phyloP scores from a whole-genome alignment of 1,139 yeast species.

The Spencermartinsiella ligniputridi region DNA sequence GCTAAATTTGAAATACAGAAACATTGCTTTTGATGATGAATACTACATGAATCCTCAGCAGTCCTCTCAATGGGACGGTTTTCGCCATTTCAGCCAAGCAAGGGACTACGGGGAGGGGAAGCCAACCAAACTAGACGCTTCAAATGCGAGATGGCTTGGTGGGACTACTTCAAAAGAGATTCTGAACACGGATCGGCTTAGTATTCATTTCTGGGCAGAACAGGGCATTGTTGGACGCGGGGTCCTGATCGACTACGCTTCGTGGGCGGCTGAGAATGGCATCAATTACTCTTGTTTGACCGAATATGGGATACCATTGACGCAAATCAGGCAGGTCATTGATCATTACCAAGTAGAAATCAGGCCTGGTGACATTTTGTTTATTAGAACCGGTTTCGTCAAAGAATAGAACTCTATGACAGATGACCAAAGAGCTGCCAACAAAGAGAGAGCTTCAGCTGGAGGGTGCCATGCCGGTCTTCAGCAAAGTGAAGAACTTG shows the following conservation, averaged over 20 bases:
- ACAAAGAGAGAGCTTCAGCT: not conserved
- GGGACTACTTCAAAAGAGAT: constrained; percentile 7
- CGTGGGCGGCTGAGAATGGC: constrained; percentile 18
- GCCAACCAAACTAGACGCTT: constrained; percentile 1
- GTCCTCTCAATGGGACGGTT: constrained; percentile 30
- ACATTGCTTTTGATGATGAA: constrained; percentile 23
- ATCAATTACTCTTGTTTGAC: constrained; percentile 9
- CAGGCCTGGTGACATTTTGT: constrained; percentile 28
- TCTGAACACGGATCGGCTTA: not conserved
- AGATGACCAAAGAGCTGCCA: constrained; percentile 5
- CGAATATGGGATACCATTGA: constrained; percentile 17
- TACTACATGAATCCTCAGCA: constrained; percentile 27
- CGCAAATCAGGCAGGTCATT: constrained; percentile 19
- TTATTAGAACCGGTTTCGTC: constrained; percentile 27
- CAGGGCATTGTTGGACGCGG: constrained; percentile 27
- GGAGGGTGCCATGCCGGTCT: constrained; percentile 8
- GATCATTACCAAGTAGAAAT: constrained; percentile 20
- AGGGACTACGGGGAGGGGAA: constrained; percentile 1
- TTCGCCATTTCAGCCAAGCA: constrained; percentile 6
- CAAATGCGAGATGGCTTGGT: constrained; percentile 3
- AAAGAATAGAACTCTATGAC: constrained; percentile 7
- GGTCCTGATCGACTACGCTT: constrained; percentile 25
- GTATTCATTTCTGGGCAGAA: constrained; percentile 12
- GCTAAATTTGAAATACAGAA: not conserved
- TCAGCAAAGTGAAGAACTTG: constrained; percentile 9